These are phyloP conservation scores for Tulasnella sp. DNA, from an alignment of 768 basidiomycete species.

Conservation along the genomic window DNA sequence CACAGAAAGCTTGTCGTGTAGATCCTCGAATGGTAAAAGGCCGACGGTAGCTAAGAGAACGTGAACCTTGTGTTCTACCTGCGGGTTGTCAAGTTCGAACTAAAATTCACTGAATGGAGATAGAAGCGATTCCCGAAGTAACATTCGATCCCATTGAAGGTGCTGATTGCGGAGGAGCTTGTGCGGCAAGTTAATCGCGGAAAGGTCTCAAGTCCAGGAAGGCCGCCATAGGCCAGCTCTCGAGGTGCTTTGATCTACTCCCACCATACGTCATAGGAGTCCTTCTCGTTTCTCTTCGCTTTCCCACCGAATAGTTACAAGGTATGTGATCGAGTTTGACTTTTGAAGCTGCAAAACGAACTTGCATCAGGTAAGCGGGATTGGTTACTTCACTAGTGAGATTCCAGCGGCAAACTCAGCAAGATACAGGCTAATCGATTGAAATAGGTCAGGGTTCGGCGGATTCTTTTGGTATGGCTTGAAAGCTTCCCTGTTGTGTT, in stretches of 20 bases:
- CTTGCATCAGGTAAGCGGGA: neutral
- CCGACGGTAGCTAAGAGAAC: no score
- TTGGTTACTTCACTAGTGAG: neutral
- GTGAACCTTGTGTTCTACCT: no score
- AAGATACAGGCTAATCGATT: neutral
- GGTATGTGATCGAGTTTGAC: neutral
- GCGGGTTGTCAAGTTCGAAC: no score
- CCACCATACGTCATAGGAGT: neutral
- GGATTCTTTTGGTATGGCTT: neutral
- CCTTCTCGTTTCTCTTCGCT: neutral
- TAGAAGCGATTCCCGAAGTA: neutral
- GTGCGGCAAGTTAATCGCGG: neutral
- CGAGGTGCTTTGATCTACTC: neutral
- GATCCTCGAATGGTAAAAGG: no score
- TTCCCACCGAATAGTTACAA: neutral
- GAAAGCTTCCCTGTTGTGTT: neutral
- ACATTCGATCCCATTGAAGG: neutral
- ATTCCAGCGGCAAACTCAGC: neutral
- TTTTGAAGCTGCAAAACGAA: neutral
- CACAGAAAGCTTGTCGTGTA: no score
- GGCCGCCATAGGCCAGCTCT: neutral
- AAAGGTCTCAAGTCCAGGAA: neutral
- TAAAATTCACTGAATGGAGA: neutral
- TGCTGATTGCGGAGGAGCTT: neutral
- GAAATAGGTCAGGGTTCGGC: neutral